These are phyloP conservation scores for Talaromyces islandicus DNA, from an alignment of 2,329 filamentous ascomycete species.

Conservation along the genomic window DNA sequence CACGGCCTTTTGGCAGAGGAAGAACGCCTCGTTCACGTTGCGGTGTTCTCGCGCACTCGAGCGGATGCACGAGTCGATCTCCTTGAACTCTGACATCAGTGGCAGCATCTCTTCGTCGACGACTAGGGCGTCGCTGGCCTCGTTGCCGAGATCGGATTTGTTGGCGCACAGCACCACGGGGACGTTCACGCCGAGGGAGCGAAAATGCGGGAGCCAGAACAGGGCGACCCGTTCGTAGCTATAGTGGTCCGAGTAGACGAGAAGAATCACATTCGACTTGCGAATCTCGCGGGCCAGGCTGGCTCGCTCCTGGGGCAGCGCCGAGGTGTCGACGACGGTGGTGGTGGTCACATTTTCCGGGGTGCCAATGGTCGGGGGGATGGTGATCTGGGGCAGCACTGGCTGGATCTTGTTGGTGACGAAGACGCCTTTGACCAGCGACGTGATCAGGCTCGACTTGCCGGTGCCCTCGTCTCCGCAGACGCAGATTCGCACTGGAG, in stretches of 20 bases:
- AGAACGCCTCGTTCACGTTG: slow-evolving; percentile 95
- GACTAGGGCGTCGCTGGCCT: slow-evolving; percentile 72
- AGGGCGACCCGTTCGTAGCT: slow-evolving; percentile 95
- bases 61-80: slow-evolving; percentile 96
- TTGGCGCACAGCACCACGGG: slow-evolving; percentile 95
- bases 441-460: slow-evolving; percentile 89
- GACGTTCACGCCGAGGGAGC: slow-evolving; percentile 95
- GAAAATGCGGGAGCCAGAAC: slow-evolving; percentile 98
- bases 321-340: slow-evolving; percentile 88
- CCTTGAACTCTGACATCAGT: slow-evolving; percentile 97
- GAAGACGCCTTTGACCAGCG: slow-evolving; percentile 94
- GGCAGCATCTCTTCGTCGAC: slow-evolving; percentile 97
- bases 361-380: slow-evolving; percentile 85
- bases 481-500: slow-evolving; percentile 81
- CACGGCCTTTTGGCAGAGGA: slow-evolving; percentile 95
- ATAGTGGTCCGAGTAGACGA: slow-evolving; percentile 98
- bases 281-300: slow-evolving; percentile 89
- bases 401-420: slow-evolving; percentile 92
- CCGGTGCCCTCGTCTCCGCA: slow-evolving; percentile 96
- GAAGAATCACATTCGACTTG: slow-evolving; percentile 92
- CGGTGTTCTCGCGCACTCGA: slow-evolving; percentile 86
- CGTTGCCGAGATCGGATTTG: slow-evolving; percentile 81
- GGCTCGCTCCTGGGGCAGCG: slow-evolving; percentile 85
- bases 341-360: slow-evolving; percentile 96
- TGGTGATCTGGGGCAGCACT: slow-evolving; percentile 88